phyloP scores from a whole-genome alignment of 164 flowering plant species.

The Aristolochia contorta region DNA sequence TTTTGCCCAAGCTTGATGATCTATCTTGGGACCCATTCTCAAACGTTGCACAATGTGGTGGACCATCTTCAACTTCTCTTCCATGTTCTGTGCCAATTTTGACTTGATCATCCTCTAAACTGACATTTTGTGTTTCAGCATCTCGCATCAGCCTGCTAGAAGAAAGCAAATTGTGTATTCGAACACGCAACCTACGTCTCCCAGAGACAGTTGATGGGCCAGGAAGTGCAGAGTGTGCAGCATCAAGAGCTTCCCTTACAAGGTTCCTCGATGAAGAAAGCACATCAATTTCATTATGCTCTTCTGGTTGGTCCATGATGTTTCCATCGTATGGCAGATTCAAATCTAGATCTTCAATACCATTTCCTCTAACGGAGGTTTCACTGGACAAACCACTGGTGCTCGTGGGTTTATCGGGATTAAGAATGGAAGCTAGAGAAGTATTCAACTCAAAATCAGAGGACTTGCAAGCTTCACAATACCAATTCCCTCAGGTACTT shows the following conservation, averaged over 20 bases:
- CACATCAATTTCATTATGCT: slow-evolving; percentile 22
- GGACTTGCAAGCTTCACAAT: slow-evolving; percentile 76
- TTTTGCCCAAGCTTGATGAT: neutral
- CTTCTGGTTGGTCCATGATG: neutral
- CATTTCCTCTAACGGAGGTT: slow-evolving; percentile 21
- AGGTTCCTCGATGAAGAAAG: slow-evolving; percentile 40
- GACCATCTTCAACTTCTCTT: slow-evolving; percentile 20
- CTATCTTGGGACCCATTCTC: slow-evolving; percentile 19
- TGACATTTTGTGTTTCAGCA: slow-evolving; percentile 18
- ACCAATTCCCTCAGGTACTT: slow-evolving; percentile 99
- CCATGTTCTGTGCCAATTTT: slow-evolving; percentile 23
- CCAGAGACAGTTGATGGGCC: slow-evolving; percentile 68
- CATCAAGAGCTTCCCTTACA: slow-evolving; percentile 27
- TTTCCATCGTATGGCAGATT: neutral
- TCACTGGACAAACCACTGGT: slow-evolving; percentile 19
- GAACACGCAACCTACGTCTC: slow-evolving; percentile 66
- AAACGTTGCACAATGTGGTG: slow-evolving; percentile 13
- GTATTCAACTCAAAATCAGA: slow-evolving; percentile 45
- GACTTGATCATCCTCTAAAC: slow-evolving; percentile 14
- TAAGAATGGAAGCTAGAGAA: slow-evolving; percentile 28
- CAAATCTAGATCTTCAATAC: slow-evolving; percentile 28
- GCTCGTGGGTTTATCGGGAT: slow-evolving; percentile 26
- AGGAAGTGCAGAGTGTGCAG: slow-evolving; percentile 38
- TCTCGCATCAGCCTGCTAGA: slow-evolving; percentile 30
- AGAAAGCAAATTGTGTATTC: slow-evolving; percentile 41